These are phyloP conservation scores for Candida sakaeoensis DNA, from an alignment of 805 yeast genomes.

Conservation along the genomic window DNA sequence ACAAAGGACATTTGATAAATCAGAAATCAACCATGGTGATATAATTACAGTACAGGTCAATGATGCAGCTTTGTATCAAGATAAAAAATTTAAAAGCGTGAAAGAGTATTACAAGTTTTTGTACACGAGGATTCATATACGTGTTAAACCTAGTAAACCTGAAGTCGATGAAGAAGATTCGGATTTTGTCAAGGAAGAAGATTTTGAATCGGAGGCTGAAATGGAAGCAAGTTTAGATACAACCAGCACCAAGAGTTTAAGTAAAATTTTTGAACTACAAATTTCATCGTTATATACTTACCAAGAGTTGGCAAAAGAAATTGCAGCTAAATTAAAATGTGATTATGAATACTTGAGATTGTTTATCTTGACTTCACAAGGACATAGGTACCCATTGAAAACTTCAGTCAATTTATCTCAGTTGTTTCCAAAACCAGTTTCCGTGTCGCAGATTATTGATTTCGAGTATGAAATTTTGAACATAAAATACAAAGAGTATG, in stretches of 20 bases:
- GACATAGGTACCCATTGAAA: conserved; percentile 50
- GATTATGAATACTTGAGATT: conserved; percentile 64
- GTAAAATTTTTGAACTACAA: conserved; percentile 57
- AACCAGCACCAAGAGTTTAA: conserved; percentile 17
- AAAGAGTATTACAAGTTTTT: conserved; percentile 52
- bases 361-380: conserved; percentile 55
- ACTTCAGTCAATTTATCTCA: conserved; percentile 34
- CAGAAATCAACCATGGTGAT: conserved; percentile 68
- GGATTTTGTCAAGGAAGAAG: conserved; percentile 31
- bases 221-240: conserved; percentile 16
- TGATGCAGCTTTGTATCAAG: conserved; percentile 16
- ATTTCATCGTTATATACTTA: conserved; percentile 59
- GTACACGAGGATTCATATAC: conserved; percentile 57
- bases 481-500: conserved; percentile 72
- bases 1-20: conserved; percentile 44
- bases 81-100: conserved; percentile 22
- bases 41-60: conserved; percentile 43
- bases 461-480: conserved; percentile 77
- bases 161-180: conserved; percentile 48
- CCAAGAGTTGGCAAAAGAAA: conserved; percentile 54
- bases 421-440: conserved; percentile 39
- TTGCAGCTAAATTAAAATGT: conserved; percentile 47
- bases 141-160: conserved; percentile 44
- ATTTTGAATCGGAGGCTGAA: conserved; percentile 8
- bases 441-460: conserved; percentile 39